Conservation (phyloP, 225 moss, liverwort and hornwort species). For the Bryum argenteum region DNA sequence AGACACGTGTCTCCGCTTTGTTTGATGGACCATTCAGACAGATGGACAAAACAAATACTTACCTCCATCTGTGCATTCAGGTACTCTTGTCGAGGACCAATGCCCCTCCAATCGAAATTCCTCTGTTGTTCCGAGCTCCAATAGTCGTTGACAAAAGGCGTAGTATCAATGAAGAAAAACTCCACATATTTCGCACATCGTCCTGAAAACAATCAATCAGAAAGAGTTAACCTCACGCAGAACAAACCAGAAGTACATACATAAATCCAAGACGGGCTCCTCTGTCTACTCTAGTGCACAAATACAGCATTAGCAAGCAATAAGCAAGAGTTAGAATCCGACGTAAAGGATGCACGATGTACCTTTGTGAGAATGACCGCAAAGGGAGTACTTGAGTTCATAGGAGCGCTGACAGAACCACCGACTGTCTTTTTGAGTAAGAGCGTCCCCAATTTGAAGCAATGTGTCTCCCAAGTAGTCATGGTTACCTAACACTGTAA, state of each 20-base stretch:
- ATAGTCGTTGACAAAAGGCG: slow-evolving; percentile 67
- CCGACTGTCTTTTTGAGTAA: slow-evolving; percentile 57
- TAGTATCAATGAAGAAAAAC: slow-evolving; percentile 79
- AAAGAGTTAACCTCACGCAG: not conserved
- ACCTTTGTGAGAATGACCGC: slow-evolving; percentile 46
- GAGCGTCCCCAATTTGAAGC: slow-evolving; percentile 56
- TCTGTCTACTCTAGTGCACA: too few relatives aligned
- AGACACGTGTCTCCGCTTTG: too few relatives aligned
- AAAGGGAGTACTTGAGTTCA: slow-evolving; percentile 62
- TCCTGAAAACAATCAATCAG: slow-evolving; percentile 27
- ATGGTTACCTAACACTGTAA: slow-evolving; percentile 75
- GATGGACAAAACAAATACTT: too few relatives aligned
- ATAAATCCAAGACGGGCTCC: too few relatives aligned
- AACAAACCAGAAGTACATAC: too few relatives aligned
- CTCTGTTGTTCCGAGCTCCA: slow-evolving; percentile 50
- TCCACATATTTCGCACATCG: slow-evolving; percentile 55
- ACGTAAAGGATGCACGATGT: not conserved
- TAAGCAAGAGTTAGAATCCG: not conserved
- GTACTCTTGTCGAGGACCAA: slow-evolving; percentile 54
- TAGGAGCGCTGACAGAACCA: slow-evolving; percentile 79
- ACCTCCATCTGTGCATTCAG: slow-evolving; percentile 62
- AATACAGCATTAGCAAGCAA: not conserved
- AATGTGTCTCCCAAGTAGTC: slow-evolving; percentile 79
- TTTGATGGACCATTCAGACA: not conserved
- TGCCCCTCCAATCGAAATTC: slow-evolving; percentile 67